These are phyloP conservation scores for Rauvolfia tetraphylla DNA, from an alignment of 257 asterid genomes.

Conservation along the genomic window DNA sequence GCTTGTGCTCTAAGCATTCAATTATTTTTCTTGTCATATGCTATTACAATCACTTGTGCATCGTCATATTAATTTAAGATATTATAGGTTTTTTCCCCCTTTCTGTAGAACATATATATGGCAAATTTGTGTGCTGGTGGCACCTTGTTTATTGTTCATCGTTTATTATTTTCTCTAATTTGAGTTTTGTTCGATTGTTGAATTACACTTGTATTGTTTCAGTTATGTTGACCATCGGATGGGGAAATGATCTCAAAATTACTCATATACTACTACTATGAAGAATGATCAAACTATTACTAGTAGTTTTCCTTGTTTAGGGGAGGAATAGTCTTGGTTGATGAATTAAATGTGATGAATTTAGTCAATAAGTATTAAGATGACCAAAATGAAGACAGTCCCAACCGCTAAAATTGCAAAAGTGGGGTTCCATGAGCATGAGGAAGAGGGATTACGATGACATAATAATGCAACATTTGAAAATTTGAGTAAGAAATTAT, in stretches of 20 bases:
- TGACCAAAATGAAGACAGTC: constrained; percentile 1
- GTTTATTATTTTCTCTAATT: too few species aligned
- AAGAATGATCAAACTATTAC: neutral
- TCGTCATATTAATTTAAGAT: neutral
- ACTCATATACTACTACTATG: too few species aligned
- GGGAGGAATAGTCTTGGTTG: neutral
- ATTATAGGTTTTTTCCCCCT: too few species aligned
- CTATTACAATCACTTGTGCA: neutral
- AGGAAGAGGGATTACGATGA: neutral
- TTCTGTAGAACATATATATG: too few species aligned
- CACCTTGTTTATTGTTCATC: too few species aligned
- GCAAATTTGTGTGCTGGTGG: neutral
- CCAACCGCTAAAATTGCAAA: constrained; percentile 5
- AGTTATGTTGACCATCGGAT: too few species aligned
- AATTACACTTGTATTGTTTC: too few species aligned
- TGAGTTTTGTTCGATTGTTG: too few species aligned
- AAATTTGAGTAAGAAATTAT: constrained; percentile 18
- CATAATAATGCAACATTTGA: constrained; percentile 19
- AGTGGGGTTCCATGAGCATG: constrained; percentile 13
- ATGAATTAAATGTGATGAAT: neutral
- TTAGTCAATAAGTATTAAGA: constrained; percentile 9
- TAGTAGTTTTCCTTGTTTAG: too few species aligned
- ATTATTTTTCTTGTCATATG: constrained; percentile 12
- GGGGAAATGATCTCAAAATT: too few species aligned
- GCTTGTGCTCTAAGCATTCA: constrained; percentile 32